Percentiles rank a stretch among this genome's conserved stretches.
phyloP scores from a whole-genome alignment of 352 stramenopile genomes.

The Globisporangium apiculatum region DNA sequence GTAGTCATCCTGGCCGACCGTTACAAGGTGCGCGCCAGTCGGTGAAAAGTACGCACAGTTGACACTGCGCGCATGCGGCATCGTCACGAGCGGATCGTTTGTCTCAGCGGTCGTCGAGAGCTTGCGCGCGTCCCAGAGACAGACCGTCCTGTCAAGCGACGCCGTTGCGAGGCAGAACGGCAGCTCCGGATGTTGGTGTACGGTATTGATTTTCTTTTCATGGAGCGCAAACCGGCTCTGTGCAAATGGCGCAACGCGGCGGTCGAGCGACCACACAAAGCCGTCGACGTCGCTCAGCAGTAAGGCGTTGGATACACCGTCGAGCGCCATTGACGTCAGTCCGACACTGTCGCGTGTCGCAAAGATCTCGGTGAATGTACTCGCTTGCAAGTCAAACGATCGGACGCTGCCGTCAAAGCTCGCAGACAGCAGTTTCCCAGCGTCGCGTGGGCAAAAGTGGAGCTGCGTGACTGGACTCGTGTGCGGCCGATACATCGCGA shows the following conservation, averaged over 20 bases:
- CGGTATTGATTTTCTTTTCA: constrained; percentile 85
- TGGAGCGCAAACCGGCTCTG: constrained; percentile 34
- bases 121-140: constrained; percentile 73
- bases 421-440: constrained; percentile 50
- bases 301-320: constrained; percentile 11
- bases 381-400: constrained; percentile 60
- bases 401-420: constrained; percentile 67
- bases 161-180: constrained; percentile 67
- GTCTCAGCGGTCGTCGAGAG: constrained; percentile 22
- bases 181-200: constrained; percentile 56
- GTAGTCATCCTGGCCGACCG: constrained; percentile 78
- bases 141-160: constrained; percentile 74
- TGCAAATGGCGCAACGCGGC: constrained; percentile 11
- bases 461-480: constrained; percentile 54
- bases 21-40: constrained; percentile 58
- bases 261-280: constrained; percentile 43
- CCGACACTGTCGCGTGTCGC: constrained; percentile 29
- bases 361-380: constrained; percentile 50
- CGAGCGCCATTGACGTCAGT: constrained; percentile 51
- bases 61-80: constrained; percentile 69
- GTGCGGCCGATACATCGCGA: constrained; percentile 69
- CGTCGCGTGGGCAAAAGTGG: constrained; percentile 38
- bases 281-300: constrained; percentile 66
- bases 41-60: constrained; percentile 88
- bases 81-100: constrained; percentile 38